These are phyloP conservation scores for Tubosaeta sp. DNA, from an alignment of 768 basidiomycete genomes.

Conservation along the genomic window DNA sequence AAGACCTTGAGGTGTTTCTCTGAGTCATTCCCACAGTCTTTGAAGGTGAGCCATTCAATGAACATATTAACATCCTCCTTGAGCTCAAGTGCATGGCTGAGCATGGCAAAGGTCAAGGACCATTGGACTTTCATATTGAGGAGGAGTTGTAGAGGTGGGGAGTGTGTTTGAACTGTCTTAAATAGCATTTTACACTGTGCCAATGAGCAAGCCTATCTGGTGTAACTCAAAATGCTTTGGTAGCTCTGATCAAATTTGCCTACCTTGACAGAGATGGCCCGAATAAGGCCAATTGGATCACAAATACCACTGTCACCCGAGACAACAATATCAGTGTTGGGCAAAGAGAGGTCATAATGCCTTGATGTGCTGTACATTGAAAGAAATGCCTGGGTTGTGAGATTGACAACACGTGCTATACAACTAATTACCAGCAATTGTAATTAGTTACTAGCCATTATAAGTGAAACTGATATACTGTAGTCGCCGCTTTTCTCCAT, in stretches of 20 bases:
- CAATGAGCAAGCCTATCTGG: background rate
- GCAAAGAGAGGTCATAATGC: background rate
- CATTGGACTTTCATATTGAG: constrained; percentile 7
- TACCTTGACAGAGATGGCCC: constrained; percentile 5
- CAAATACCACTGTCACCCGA: background rate
- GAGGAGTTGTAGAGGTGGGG: constrained; percentile 1
- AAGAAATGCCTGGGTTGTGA: background rate
- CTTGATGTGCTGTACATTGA: background rate
- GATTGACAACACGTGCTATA: constrained; percentile 4
- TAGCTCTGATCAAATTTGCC: background rate
- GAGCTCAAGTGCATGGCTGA: background rate
- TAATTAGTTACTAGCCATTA: background rate
- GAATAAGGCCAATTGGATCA: constrained; percentile 4
- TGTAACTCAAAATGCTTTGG: background rate
- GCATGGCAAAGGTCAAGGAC: constrained; percentile 5
- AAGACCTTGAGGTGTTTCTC: background rate
- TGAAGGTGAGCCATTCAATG: background rate
- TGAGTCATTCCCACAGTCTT: background rate
- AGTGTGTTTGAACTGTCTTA: constrained; percentile 1
- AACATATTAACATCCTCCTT: background rate
- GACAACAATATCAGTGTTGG: background rate
- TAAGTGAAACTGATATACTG: background rate
- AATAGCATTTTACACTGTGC: constrained; percentile 3
- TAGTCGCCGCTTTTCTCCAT: background rate
- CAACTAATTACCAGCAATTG: background rate